These are phyloP conservation scores for Aspergillus flavus DNA, from an alignment of 2,329 filamentous ascomycete species.

Conservation along the genomic window DNA sequence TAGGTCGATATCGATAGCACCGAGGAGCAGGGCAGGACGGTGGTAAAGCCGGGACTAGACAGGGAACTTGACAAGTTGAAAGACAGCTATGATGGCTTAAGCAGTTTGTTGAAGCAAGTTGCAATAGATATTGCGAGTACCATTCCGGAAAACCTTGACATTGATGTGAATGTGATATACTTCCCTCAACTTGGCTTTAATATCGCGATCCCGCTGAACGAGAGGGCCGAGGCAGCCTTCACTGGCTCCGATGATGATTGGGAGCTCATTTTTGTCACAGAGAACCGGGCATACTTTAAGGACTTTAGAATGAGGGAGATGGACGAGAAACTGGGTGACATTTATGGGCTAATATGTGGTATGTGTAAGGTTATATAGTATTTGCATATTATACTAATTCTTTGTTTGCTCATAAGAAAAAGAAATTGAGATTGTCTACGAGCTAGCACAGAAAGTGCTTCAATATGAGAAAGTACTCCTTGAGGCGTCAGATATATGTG, in stretches of 20 bases:
- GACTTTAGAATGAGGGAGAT: slow-evolving; percentile 78
- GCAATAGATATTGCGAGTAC: slow-evolving; percentile 64
- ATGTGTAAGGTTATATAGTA: slow-evolving; percentile 15
- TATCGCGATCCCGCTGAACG: slow-evolving; percentile 69
- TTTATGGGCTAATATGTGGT: slow-evolving; percentile 83
- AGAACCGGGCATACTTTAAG: slow-evolving; percentile 80
- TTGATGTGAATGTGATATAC: slow-evolving; percentile 76
- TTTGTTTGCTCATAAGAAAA: slow-evolving; percentile 59
- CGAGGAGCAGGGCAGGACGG: slow-evolving; percentile 68
- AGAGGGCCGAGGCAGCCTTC: slow-evolving; percentile 63
- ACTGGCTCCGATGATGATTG: slow-evolving; percentile 68
- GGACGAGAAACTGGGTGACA: slow-evolving; percentile 79
- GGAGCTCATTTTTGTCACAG: slow-evolving; percentile 76
- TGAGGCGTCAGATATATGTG: slow-evolving; percentile 75
- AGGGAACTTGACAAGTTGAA: slow-evolving; percentile 76
- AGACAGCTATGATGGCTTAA: slow-evolving; percentile 74
- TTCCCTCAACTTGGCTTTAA: slow-evolving; percentile 92
- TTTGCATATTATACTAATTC: background rate
- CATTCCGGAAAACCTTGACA: slow-evolving; percentile 60
- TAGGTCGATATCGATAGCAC: slow-evolving; percentile 79
- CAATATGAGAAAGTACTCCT: slow-evolving; percentile 68
- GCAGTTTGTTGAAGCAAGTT: slow-evolving; percentile 69
- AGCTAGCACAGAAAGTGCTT: slow-evolving; percentile 71
- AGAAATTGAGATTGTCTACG: slow-evolving; percentile 86
- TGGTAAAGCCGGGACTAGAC: slow-evolving; percentile 73